A percentile compares a stretch with the other conserved stretches of the same genome.
Evolutionary conservation across 352 stramenopile species (phyloP).

Genomic region (Globisporangium radiosum): DNA sequence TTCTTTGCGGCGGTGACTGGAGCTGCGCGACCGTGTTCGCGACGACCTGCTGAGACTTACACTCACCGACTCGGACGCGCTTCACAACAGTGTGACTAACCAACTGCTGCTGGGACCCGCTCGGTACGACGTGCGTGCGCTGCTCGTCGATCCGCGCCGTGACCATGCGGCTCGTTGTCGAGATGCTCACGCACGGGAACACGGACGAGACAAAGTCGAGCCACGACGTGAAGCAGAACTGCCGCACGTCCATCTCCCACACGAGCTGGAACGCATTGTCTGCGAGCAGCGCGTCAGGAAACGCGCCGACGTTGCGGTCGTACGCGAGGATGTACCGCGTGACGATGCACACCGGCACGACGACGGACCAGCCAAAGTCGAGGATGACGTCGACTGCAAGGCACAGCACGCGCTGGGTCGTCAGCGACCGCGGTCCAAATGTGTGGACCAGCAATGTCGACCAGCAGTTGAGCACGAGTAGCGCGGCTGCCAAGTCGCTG

Average conservation of each 20-base stretch:
- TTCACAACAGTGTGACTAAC: no score
- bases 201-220: conserved; percentile 2
- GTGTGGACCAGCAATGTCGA: conserved; percentile 1
- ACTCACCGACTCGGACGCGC: no score
- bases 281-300: neutral
- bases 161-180: neutral
- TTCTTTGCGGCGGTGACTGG: neutral
- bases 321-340: conserved; percentile 13
- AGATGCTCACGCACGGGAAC: neutral
- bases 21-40: neutral
- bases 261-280: neutral
- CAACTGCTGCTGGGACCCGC: neutral
- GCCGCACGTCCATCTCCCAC: neutral
- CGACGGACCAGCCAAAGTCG: conserved; percentile 21
- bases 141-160: neutral
- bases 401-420: conserved; percentile 16
- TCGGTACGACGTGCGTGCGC: neutral
- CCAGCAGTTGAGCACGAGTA: conserved; percentile 2
- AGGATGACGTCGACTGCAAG: conserved; percentile 16
- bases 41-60: neutral
- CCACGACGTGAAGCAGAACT: conserved; percentile 3
- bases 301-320: neutral
- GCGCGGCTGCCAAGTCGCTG: neutral
- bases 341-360: conserved; percentile 21
- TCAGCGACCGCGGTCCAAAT: conserved; percentile 10